A percentile compares a stretch with the other conserved stretches of the same genome.
Evolutionary conservation across 148 eudicot species (phyloP).

Genomic region (Chenopodium suecicum): DNA sequence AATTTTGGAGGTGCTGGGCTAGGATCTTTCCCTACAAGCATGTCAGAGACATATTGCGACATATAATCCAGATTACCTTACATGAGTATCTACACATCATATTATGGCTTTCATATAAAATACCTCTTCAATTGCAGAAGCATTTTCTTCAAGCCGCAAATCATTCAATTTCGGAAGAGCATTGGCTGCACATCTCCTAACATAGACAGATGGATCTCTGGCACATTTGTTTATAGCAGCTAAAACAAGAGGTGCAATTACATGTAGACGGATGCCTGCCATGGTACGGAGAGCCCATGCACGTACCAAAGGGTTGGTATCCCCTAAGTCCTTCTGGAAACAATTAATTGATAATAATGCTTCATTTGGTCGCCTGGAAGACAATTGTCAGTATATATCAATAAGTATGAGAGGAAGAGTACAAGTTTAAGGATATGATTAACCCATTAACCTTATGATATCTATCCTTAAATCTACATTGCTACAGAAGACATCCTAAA

Average conservation of each 20-base stretch:
- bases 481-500: background rate
- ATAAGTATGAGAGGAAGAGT: background rate
- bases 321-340: constrained; percentile 97
- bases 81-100: constrained; percentile 6
- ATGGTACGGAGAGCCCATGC: constrained; percentile 99
- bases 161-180: constrained; percentile 97
- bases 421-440: background rate
- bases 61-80: background rate
- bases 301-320: constrained; percentile 92
- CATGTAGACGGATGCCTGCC: constrained; percentile 99
- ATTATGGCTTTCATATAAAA: constrained; percentile 4
- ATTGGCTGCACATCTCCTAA: constrained; percentile 95
- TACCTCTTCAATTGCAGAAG: constrained; percentile 81
- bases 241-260: constrained; percentile 74
- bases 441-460: background rate
- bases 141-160: constrained; percentile 75
- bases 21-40: background rate
- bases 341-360: constrained; percentile 90
- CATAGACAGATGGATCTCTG: constrained; percentile 96
- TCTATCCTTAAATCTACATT: constrained; percentile 4
- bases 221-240: constrained; percentile 92
- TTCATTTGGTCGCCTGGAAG: constrained; percentile 94
- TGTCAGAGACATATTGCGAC: background rate
- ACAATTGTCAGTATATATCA: constrained; percentile 7
- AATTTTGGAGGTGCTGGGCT: background rate